phyloP scores from a whole-genome alignment of 176 grass and related monocot genomes.

The Eleusine indica region DNA sequence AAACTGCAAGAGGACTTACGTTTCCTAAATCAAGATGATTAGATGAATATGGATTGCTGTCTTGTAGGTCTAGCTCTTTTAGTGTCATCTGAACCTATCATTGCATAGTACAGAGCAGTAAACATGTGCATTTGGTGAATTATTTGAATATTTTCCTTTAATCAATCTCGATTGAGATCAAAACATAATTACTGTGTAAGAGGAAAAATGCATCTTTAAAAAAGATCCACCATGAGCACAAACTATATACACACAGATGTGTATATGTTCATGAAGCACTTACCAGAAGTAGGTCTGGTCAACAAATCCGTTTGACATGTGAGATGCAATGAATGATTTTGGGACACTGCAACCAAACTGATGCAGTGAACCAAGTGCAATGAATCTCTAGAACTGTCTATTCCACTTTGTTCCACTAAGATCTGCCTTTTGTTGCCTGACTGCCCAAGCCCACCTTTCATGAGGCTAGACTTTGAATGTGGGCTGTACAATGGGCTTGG shows the following conservation, averaged over 20 bases:
- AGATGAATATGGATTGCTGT: too few species aligned
- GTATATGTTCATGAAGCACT: conserved; percentile 20
- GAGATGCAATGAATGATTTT: conserved; percentile 83
- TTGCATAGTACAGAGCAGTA: too few species aligned
- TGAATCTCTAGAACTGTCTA: conserved; percentile 69
- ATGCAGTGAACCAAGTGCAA: conserved; percentile 91
- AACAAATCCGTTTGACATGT: conserved; percentile 72
- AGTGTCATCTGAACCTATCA: too few species aligned
- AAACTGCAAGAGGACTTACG: too few species aligned
- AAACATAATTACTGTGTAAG: too few species aligned
- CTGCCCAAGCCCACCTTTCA: conserved; percentile 67
- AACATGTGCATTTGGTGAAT: too few species aligned
- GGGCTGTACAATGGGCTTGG: conserved; percentile 74
- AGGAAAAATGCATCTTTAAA: not conserved
- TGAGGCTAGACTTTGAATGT: conserved; percentile 89
- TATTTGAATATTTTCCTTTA: too few species aligned
- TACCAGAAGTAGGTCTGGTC: conserved; percentile 56
- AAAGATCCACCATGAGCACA: conserved; percentile 13
- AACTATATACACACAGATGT: not conserved
- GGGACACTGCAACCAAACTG: conserved; percentile 78
- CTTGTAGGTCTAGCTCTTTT: too few species aligned
- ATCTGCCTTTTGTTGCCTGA: conserved; percentile 83
- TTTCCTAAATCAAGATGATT: too few species aligned
- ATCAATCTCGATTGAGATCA: too few species aligned
- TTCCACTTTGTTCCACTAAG: conserved; percentile 64